These are phyloP conservation scores for Kalanchoe fedtschenkoi DNA, from an alignment of 164 flowering plant species.

Conservation along the genomic window DNA sequence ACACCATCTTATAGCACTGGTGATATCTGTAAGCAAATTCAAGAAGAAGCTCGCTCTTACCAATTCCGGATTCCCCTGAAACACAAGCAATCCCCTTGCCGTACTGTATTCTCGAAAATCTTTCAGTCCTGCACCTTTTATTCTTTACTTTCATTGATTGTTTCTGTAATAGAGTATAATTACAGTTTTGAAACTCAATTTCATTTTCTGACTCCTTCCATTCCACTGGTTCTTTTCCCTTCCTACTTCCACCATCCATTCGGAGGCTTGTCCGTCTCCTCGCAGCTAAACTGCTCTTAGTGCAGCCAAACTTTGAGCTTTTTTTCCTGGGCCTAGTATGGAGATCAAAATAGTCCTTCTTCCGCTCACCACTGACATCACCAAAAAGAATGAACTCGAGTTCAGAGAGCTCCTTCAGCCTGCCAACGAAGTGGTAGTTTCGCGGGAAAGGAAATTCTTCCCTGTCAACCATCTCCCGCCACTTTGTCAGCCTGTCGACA, in stretches of 20 bases:
- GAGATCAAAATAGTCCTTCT: slow-evolving; percentile 28
- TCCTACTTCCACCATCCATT: slow-evolving; percentile 21
- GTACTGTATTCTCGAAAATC: slow-evolving; percentile 43
- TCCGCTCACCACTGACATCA: not conserved
- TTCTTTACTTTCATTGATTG: slow-evolving; percentile 24
- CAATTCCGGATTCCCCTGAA: slow-evolving; percentile 89
- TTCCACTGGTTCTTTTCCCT: slow-evolving; percentile 75
- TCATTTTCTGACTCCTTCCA: slow-evolving; percentile 97
- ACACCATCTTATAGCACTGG: slow-evolving; percentile 6
- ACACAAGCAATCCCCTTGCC: slow-evolving; percentile 94
- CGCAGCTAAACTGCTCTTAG: slow-evolving; percentile 27
- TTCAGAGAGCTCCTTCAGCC: slow-evolving; percentile 13
- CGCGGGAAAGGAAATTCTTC: slow-evolving; percentile 9
- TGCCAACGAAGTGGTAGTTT: slow-evolving; percentile 9
- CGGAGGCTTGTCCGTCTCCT: slow-evolving; percentile 16
- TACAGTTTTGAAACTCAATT: slow-evolving; percentile 67
- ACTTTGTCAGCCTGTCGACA: slow-evolving; percentile 5
- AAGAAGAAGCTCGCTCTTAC: slow-evolving; percentile 84
- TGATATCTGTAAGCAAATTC: slow-evolving; percentile 68
- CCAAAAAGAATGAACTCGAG: slow-evolving; percentile 12
- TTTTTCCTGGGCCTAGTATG: slow-evolving; percentile 56
- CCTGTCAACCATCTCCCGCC: slow-evolving; percentile 10
- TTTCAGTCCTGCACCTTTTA: slow-evolving; percentile 42
- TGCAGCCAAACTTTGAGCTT: slow-evolving; percentile 47
- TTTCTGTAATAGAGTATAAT: slow-evolving; percentile 26